Conservation (phyloP, 495 filamentous ascomycete genomes). For the Annulohypoxylon moriforme region DNA sequence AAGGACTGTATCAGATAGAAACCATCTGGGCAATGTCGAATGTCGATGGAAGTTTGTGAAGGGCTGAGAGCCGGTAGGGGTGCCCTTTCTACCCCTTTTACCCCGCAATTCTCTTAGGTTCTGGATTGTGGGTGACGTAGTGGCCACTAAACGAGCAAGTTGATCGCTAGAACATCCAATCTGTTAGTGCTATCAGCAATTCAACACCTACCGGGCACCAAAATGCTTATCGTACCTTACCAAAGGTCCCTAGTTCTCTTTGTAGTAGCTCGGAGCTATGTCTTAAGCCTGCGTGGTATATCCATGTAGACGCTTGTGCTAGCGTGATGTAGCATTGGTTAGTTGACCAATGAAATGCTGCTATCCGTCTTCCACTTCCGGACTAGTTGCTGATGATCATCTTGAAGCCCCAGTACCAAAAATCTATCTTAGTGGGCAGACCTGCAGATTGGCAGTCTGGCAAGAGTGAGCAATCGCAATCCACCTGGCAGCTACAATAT, state of each 20-base stretch:
- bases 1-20: constrained; percentile 26
- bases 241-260: constrained; percentile 13
- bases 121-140: constrained; percentile 43
- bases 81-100: constrained; percentile 29
- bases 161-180: constrained; percentile 9
- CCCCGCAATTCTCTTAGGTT: constrained; percentile 39
- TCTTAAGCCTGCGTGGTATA: not conserved
- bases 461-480: constrained; percentile 12
- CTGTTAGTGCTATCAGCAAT: constrained; percentile 30
- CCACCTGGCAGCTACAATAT: constrained; percentile 13
- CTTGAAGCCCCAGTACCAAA: constrained; percentile 20
- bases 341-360: constrained; percentile 13
- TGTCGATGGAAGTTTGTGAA: not conserved
- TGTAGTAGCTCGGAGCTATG: constrained; percentile 26
- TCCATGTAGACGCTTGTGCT: constrained; percentile 4
- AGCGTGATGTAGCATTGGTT: constrained; percentile 18
- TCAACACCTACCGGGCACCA: not conserved
- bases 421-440: constrained; percentile 8
- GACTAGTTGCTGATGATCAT: constrained; percentile 31
- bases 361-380: not conserved
- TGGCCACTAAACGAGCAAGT: constrained; percentile 3
- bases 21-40: not conserved
- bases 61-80: constrained; percentile 25
- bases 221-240: constrained; percentile 17
- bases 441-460: not conserved